These are phyloP conservation scores for Austroboletus novae-zelandiae DNA, from an alignment of 1,284 basidiomycete species.

Conservation along the genomic window DNA sequence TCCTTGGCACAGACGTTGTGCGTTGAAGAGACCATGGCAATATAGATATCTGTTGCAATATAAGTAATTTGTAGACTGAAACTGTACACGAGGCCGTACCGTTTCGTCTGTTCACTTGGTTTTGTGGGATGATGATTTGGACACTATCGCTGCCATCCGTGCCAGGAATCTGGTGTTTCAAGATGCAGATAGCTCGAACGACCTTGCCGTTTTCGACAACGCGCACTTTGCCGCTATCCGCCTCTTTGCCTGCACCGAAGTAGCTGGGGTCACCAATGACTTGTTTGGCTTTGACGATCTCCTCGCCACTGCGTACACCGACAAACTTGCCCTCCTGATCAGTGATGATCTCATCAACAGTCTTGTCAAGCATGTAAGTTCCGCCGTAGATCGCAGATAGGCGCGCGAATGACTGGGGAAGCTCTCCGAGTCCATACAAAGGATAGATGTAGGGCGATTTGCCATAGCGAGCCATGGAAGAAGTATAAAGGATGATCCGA, in stretches of 20 bases:
- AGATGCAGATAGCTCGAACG: constrained; percentile 94
- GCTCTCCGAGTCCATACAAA: constrained; percentile 96
- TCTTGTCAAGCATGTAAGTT: constrained; percentile 99
- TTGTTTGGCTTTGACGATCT: constrained; percentile 97
- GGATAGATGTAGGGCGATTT: constrained; percentile 99
- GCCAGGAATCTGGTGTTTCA: constrained; percentile 98
- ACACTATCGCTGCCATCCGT: constrained; percentile 94
- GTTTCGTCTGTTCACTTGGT: constrained; percentile 93
- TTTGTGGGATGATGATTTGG: constrained; percentile 99
- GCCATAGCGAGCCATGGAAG: constrained; percentile 98
- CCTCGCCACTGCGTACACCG: constrained; percentile 86
- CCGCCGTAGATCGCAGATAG: constrained; percentile 98
- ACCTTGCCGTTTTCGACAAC: constrained; percentile 95
- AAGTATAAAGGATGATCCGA: constrained; percentile 96
- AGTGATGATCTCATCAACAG: constrained; percentile 88
- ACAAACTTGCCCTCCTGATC: constrained; percentile 87
- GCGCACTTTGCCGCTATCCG: constrained; percentile 75
- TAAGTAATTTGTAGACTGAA: constrained; percentile 4
- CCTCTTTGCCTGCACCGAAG: constrained; percentile 73
- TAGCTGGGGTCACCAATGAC: constrained; percentile 99
- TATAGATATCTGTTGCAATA: constrained; percentile 84
- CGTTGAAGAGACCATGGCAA: constrained; percentile 94
- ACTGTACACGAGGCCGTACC: constrained; percentile 50
- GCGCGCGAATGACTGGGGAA: constrained; percentile 98
- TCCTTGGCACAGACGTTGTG: constrained; percentile 98